Conservation (phyloP, 495 filamentous ascomycete species). For the Talaromyces borbonicus region DNA sequence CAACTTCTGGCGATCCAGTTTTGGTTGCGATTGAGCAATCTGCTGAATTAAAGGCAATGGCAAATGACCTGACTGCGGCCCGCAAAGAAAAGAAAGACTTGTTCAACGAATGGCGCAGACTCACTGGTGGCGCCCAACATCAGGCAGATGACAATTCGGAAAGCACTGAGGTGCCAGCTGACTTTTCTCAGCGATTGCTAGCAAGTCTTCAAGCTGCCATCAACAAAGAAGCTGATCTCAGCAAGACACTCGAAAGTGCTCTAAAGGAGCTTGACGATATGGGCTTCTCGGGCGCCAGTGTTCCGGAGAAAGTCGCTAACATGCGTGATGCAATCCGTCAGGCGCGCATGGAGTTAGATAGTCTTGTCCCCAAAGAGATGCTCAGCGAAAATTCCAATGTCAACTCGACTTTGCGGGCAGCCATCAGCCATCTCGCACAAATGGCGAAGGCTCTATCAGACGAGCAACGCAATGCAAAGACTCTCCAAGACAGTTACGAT, state of each 20-base stretch:
- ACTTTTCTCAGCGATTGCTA: constrained; percentile 28
- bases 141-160: constrained; percentile 18
- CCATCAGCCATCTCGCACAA: too few species aligned
- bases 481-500: too few species aligned
- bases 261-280: constrained; percentile 34
- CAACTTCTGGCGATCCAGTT: constrained; percentile 12
- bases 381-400: too few species aligned
- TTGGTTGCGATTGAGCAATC: constrained; percentile 5
- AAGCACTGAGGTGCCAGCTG: constrained; percentile 17
- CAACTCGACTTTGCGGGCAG: too few species aligned
- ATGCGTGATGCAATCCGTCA: constrained; percentile 47
- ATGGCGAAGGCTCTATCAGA: too few species aligned
- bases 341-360: constrained; percentile 53
- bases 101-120: constrained; percentile 30
- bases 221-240: constrained; percentile 27
- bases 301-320: constrained; percentile 39
- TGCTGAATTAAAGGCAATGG: constrained; percentile 18
- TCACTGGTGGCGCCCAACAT: constrained; percentile 11
- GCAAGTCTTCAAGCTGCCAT: constrained; percentile 25
- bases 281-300: constrained; percentile 43
- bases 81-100: constrained; percentile 28
- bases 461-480: too few species aligned
- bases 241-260: constrained; percentile 27
- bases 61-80: constrained; percentile 26
- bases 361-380: neutral